Evolutionary conservation across 1,284 basidiomycete genomes (phyloP), one percentile per base, ranked within the genome.

Genomic region (Trichosporon sp.): DNA sequence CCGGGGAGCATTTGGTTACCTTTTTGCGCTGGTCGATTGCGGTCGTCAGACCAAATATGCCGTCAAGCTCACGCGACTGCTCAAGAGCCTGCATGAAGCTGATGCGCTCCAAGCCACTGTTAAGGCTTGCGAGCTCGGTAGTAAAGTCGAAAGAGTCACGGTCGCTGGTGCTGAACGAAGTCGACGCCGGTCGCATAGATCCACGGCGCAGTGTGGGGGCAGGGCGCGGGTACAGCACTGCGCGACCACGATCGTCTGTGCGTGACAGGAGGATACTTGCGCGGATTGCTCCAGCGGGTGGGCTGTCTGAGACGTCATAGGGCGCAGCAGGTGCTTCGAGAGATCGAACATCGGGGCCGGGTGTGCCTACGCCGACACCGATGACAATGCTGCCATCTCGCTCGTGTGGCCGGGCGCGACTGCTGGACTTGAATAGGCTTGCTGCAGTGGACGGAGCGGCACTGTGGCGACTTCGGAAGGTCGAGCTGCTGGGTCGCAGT

Each of bases 61-160:
- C 11, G 25, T 54, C 49, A 27, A 54, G 27, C 6, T n/a, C 31
- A 27, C 49, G 49, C 49, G 49, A 54, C 21, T 54, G 52, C n/a
- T 63, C 36, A 4, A 79, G 27, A 16, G 76, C 74, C 40, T 91
- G 89, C 3, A 93, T 86, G 72, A 94, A 93, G 75, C 89, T 91
- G 6, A 80, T 82, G 4, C 89, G 80, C 0, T 86, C 86, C 2
- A 75, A 16, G 27, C 88, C 88, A 70, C 87, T 86, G 63, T 88
- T 88, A 49, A 93, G 83, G 67, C 82, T 85, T 73, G 84, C 82
- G 58, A 91, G 81, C 76, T 92, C 91, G 23, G 86, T 87, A 0
- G 91, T 92, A 72, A 93, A 94, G 74, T 93, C 91, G 69, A 93
- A 94, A 1, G 88, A 89, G 70, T 85, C 86, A 78, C 88, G 88